Percentiles rank a stretch among this genome's conserved stretches.
These are phyloP conservation scores for Aspergillus indologenus DNA, from an alignment of 495 filamentous ascomycete genomes.

Conservation along the genomic window DNA sequence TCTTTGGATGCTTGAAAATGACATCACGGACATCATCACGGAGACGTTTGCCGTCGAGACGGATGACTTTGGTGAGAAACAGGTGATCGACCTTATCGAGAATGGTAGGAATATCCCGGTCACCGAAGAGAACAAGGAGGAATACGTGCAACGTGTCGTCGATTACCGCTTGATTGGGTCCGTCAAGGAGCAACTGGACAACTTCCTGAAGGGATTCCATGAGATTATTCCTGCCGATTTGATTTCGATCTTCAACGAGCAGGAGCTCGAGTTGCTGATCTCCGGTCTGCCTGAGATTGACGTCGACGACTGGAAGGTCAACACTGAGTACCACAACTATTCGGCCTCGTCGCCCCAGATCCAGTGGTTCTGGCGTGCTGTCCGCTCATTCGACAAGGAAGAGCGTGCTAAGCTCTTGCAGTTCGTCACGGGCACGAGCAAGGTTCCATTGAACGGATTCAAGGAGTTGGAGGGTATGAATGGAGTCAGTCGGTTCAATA, in stretches of 20 bases:
- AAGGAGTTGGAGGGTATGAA: conserved; percentile 99
- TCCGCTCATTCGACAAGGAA: conserved; percentile 98
- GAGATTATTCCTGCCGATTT: conserved; percentile 95
- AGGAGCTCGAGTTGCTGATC: conserved; percentile 94
- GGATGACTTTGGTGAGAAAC: conserved; percentile 85
- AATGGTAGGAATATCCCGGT: conserved; percentile 90
- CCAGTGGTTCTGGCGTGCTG: conserved; percentile 99
- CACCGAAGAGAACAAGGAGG: conserved; percentile 97
- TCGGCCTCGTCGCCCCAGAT: conserved; percentile 91
- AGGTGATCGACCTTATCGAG: conserved; percentile 80
- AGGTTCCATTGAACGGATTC: conserved; percentile 98
- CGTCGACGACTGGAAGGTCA: conserved; percentile 98
- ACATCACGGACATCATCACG: conserved; percentile 98
- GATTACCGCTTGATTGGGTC: conserved; percentile 89
- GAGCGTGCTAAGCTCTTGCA: conserved; percentile 96
- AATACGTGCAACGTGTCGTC: conserved; percentile 91
- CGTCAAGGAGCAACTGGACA: conserved; percentile 88
- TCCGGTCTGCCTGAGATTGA: conserved; percentile 97
- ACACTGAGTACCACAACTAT: conserved; percentile 98
- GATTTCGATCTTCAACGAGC: conserved; percentile 97
- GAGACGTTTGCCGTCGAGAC: conserved; percentile 94
- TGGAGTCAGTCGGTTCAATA: conserved; percentile 96
- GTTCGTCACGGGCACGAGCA: conserved; percentile 97
- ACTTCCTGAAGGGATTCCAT: conserved; percentile 98
- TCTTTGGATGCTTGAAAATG: conserved; percentile 96